A percentile compares a stretch with the other conserved stretches of the same genome.
Evolutionary conservation across 2,329 filamentous ascomycete genomes (phyloP).

Genomic region (Aspergillus oerlinghausenensis): DNA sequence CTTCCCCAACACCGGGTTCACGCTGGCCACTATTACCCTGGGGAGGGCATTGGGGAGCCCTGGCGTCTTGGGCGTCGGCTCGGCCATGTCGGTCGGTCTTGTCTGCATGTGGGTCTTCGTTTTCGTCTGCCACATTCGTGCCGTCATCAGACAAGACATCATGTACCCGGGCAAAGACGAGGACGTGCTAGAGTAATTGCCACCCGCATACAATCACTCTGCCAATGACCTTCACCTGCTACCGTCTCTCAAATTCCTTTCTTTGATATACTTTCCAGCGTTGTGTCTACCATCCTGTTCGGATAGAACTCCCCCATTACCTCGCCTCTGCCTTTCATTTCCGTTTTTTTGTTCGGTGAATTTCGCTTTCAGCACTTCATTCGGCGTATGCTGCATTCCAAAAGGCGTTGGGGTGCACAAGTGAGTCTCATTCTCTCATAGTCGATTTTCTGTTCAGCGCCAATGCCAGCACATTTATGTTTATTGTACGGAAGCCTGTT

Average conservation of each 20-base stretch:
- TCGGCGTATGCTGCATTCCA: neutral
- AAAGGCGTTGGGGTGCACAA: neutral
- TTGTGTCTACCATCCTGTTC: neutral
- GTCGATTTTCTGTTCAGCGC: neutral
- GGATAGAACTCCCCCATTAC: neutral
- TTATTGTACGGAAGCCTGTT: neutral
- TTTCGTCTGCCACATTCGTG: slow-evolving; percentile 46
- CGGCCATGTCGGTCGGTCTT: slow-evolving; percentile 53
- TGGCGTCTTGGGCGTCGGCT: slow-evolving; percentile 51
- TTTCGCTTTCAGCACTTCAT: neutral
- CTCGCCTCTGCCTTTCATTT: no score
- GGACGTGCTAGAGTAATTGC: slow-evolving; percentile 39
- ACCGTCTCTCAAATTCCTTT: neutral
- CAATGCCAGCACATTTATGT: neutral
- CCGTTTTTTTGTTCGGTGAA: no score
- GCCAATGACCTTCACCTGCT: neutral
- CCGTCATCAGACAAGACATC: slow-evolving; percentile 49
- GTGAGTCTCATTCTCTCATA: neutral
- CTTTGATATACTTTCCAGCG: neutral
- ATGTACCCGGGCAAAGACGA: slow-evolving; percentile 59
- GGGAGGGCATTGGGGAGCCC: slow-evolving; percentile 51
- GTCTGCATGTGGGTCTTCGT: slow-evolving; percentile 54
- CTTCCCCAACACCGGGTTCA: slow-evolving; percentile 62
- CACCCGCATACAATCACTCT: neutral
- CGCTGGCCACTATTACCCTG: slow-evolving; percentile 55